Conservation (phyloP, 495 filamentous ascomycete genomes). For the Cudoniella acicularis region DNA sequence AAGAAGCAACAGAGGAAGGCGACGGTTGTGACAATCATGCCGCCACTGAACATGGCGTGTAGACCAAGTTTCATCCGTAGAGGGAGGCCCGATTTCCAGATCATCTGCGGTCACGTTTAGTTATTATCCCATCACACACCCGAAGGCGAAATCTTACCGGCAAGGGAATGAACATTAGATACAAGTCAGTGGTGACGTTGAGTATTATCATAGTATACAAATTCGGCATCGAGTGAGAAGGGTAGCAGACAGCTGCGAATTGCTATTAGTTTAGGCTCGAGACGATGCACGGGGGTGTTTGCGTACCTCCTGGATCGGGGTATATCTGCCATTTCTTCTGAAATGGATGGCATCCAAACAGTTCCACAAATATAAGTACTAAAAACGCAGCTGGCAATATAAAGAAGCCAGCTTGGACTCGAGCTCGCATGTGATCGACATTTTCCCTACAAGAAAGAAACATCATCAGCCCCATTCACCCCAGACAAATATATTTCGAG, state of each 20-base stretch:
- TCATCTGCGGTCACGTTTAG: no score
- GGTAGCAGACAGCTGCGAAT: slow-evolving; percentile 38
- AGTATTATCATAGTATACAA: slow-evolving; percentile 44
- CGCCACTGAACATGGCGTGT: background rate
- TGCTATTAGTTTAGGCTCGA: background rate
- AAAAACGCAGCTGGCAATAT: slow-evolving; percentile 43
- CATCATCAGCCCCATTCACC: slow-evolving; percentile 6
- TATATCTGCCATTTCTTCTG: slow-evolving; percentile 50
- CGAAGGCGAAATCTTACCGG: no score
- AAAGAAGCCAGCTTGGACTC: slow-evolving; percentile 40
- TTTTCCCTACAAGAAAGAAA: slow-evolving; percentile 32
- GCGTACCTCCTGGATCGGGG: slow-evolving; percentile 47
- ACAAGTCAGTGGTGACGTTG: slow-evolving; percentile 45
- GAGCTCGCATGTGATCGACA: slow-evolving; percentile 39
- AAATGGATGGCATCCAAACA: slow-evolving; percentile 44
- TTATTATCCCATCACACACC: no score
- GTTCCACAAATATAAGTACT: slow-evolving; percentile 38
- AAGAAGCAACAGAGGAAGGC: background rate
- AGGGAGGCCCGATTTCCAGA: background rate
- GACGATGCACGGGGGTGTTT: background rate
- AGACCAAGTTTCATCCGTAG: background rate
- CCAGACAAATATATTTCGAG: background rate
- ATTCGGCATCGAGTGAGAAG: slow-evolving; percentile 43
- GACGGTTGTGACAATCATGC: background rate
- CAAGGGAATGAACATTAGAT: slow-evolving; percentile 45